Percentiles rank a stretch among this genome's conserved stretches.
Conservation (phyloP, 2,329 filamentous ascomycete species). For the Colletotrichum caudatum region DNA sequence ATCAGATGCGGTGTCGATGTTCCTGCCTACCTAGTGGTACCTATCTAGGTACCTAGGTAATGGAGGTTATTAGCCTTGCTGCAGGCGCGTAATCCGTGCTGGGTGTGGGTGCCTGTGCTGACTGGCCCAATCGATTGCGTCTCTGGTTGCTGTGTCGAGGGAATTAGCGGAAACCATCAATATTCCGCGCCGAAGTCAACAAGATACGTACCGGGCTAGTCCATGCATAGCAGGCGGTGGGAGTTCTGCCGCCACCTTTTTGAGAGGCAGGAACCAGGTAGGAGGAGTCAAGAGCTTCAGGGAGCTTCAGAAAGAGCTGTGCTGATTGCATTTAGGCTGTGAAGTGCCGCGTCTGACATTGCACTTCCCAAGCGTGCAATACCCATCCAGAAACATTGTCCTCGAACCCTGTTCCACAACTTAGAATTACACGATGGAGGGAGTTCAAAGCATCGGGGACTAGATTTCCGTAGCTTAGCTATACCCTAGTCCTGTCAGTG, state of each 20-base stretch:
- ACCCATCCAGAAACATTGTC: background rate
- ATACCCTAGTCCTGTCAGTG: background rate
- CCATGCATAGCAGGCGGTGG: conserved; percentile 19
- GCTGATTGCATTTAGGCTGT: conserved; percentile 16
- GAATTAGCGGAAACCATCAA: background rate
- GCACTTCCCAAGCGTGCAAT: background rate
- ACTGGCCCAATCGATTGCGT: conserved; percentile 26
- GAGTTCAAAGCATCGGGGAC: background rate
- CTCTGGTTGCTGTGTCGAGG: conserved; percentile 22
- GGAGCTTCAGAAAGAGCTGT: conserved; percentile 1
- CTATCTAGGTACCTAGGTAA: too few relatives aligned
- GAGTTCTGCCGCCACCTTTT: conserved; percentile 15
- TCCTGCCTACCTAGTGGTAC: background rate
- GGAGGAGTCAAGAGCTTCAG: conserved; percentile 1
- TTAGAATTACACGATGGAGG: background rate
- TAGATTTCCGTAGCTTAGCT: conserved; percentile 2
- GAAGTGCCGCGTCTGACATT: conserved; percentile 14
- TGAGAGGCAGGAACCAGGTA: background rate
- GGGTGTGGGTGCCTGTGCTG: conserved; percentile 1
- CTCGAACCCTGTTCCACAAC: background rate
- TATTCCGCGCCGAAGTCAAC: conserved; percentile 38
- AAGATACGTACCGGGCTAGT: conserved; percentile 2
- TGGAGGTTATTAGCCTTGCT: conserved; percentile 16
- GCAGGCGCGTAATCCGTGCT: conserved; percentile 13
- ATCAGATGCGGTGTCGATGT: conserved; percentile 1